A percentile compares a stretch with the other conserved stretches of the same genome.
phyloP scores from a whole-genome alignment of 116 monocot genomes.

The Cymodocea nodosa region DNA sequence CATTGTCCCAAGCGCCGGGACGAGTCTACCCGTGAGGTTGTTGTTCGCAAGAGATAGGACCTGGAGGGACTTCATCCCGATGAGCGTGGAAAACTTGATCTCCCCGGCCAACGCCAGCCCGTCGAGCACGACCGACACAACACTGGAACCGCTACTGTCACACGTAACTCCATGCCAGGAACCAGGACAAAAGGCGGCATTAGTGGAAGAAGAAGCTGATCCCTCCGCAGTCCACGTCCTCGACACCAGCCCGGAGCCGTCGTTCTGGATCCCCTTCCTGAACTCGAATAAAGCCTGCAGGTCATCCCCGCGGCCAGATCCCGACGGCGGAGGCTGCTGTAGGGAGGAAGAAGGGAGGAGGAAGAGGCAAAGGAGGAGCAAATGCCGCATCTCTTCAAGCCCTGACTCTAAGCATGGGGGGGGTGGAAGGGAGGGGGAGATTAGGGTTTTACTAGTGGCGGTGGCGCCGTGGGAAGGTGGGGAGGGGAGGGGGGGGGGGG shows the following conservation, averaged over 20 bases:
- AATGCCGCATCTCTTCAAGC: neutral
- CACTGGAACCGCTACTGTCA: conserved; percentile 8
- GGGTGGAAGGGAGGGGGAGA: neutral
- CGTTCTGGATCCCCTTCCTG: conserved; percentile 65
- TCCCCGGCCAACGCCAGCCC: conserved; percentile 43
- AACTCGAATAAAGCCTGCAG: conserved; percentile 65
- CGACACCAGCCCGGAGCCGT: conserved; percentile 35
- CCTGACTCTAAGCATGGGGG: neutral
- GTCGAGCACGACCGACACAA: conserved; percentile 33
- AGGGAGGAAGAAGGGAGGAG: neutral
- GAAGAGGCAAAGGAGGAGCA: conserved; percentile 10
- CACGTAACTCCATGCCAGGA: conserved; percentile 52
- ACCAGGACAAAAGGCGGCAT: conserved; percentile 17
- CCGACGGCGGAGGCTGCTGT: neutral
- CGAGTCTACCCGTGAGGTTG: conserved; percentile 27
- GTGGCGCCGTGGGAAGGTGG: neutral
- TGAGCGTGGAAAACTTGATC: conserved; percentile 30
- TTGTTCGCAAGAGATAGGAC: conserved; percentile 32
- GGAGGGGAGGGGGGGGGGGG: neutral
- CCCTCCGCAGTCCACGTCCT: conserved; percentile 16
- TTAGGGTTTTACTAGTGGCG: conserved; percentile 1
- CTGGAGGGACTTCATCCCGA: conserved; percentile 19
- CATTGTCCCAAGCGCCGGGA: conserved; percentile 26
- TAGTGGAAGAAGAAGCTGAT: neutral
- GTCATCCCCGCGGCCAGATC: conserved; percentile 18